Evolutionary conservation across 345 rosid genomes (phyloP).

Genomic region (Salix brachista): DNA sequence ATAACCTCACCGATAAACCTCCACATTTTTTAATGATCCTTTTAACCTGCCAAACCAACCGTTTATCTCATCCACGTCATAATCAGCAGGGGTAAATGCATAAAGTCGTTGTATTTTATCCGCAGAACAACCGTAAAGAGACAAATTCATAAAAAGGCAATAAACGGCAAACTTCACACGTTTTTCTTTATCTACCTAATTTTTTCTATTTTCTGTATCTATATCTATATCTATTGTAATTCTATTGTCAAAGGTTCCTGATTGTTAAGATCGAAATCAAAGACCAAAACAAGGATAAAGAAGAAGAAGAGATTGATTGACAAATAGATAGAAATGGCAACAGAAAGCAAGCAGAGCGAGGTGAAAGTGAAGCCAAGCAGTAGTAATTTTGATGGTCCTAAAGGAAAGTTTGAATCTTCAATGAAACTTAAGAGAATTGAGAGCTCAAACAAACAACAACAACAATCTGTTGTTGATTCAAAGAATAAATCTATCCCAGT

Average conservation of each 20-base stretch:
- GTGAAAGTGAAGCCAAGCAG: conserved; percentile 38
- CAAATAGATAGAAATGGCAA: conserved; percentile 32
- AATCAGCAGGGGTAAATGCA: conserved; percentile 12
- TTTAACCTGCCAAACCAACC: neutral
- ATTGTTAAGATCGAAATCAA: neutral
- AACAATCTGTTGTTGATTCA: conserved; percentile 19
- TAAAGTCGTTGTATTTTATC: neutral
- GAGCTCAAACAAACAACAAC: conserved; percentile 39
- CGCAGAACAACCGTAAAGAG: conserved; percentile 10
- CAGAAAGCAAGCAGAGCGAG: conserved; percentile 42
- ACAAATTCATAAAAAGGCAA: conserved; percentile 22
- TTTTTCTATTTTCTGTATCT: neutral
- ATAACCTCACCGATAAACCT: no score
- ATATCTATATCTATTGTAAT: neutral
- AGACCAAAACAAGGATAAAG: neutral
- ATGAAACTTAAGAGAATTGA: conserved; percentile 48
- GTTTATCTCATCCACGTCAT: neutral
- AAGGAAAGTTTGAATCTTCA: conserved; percentile 34
- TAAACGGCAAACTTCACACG: conserved; percentile 2
- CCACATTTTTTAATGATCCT: neutral
- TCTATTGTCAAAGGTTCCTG: neutral
- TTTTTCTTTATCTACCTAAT: conserved; percentile 2
- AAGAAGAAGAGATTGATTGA: conserved; percentile 1
- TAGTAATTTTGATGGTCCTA: conserved; percentile 41
- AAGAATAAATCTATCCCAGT: conserved; percentile 45